Evolutionary conservation across 2,329 filamentous ascomycete genomes (phyloP).

Genomic region (Claviceps arundinis): DNA sequence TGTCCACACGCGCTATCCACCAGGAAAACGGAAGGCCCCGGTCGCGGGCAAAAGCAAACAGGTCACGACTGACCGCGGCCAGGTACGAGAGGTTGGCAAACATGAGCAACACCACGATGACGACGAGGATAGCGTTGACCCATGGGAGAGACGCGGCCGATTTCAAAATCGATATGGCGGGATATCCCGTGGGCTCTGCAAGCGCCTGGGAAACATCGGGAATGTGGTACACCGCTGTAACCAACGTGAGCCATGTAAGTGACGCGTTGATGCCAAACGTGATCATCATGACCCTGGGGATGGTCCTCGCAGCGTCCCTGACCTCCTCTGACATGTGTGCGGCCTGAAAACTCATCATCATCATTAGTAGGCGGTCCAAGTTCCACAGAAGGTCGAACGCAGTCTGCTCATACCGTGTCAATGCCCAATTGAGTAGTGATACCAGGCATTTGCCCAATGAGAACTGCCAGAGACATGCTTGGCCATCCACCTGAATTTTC

Average conservation of each 20-base stretch:
- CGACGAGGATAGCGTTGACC: slow-evolving; percentile 2
- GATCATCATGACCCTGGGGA: slow-evolving; percentile 7
- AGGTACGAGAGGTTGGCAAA: slow-evolving; percentile 3
- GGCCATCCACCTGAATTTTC: slow-evolving; percentile 8
- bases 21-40: slow-evolving; percentile 1
- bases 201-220: slow-evolving; percentile 4
- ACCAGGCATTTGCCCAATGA: slow-evolving; percentile 9
- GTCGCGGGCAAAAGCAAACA: slow-evolving; percentile 7
- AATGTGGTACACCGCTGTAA: slow-evolving; percentile 6
- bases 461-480: slow-evolving; percentile 5
- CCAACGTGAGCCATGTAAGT: background rate
- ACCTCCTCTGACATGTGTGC: slow-evolving; percentile 10
- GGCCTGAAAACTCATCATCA: background rate
- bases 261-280: slow-evolving; percentile 1
- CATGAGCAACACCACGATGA: slow-evolving; percentile 6
- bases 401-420: slow-evolving; percentile 5
- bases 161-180: slow-evolving; percentile 5
- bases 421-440: slow-evolving; percentile 6
- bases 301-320: slow-evolving; percentile 6
- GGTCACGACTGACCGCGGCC: slow-evolving; percentile 4
- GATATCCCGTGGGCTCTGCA: slow-evolving; percentile 4
- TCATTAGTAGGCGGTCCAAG: background rate
- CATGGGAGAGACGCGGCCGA: slow-evolving; percentile 6
- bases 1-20: background rate
- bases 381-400: background rate